phyloP scores from a whole-genome alignment of 169 alveolate genomes.

The Eimeria necatrix region DNA sequence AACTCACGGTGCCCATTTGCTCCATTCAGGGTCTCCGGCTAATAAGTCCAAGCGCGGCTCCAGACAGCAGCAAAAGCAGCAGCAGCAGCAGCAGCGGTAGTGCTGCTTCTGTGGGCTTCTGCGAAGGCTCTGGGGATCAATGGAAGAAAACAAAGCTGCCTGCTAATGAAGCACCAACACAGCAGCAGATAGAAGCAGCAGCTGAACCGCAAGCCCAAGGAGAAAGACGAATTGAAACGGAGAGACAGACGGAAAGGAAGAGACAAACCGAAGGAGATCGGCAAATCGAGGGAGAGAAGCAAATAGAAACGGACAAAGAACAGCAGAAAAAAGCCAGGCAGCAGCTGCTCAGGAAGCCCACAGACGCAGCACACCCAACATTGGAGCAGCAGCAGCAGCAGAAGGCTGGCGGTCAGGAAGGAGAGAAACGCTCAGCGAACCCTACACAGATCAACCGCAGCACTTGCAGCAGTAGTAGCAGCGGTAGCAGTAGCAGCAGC shows the following conservation, averaged over 20 bases:
- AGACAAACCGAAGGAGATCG: too few relatives aligned
- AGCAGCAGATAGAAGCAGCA: too few relatives aligned
- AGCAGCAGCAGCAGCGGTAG: background rate
- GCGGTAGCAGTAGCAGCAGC: constrained; percentile 21
- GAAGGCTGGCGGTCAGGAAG: background rate
- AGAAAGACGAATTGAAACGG: too few relatives aligned
- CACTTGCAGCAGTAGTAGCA: background rate
- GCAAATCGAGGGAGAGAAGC: too few relatives aligned
- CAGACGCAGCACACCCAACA: background rate
- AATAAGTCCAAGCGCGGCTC: background rate
- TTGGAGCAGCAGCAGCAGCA: constrained; percentile 45
- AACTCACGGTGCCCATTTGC: constrained; percentile 6
- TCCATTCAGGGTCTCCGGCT: constrained; percentile 41
- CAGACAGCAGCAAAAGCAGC: constrained; percentile 14
- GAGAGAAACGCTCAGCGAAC: background rate
- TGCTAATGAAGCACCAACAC: too few relatives aligned
- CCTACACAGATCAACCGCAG: background rate
- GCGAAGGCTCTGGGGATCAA: too few relatives aligned
- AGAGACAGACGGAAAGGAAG: too few relatives aligned
- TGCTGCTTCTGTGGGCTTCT: background rate
- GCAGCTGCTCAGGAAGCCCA: background rate
- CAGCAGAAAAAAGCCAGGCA: background rate
- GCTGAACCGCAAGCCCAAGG: too few relatives aligned
- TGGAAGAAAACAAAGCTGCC: too few relatives aligned
- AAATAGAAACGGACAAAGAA: background rate